Conservation (phyloP, 805 yeast genomes). For the Saccharomycopsis olivae region DNA sequence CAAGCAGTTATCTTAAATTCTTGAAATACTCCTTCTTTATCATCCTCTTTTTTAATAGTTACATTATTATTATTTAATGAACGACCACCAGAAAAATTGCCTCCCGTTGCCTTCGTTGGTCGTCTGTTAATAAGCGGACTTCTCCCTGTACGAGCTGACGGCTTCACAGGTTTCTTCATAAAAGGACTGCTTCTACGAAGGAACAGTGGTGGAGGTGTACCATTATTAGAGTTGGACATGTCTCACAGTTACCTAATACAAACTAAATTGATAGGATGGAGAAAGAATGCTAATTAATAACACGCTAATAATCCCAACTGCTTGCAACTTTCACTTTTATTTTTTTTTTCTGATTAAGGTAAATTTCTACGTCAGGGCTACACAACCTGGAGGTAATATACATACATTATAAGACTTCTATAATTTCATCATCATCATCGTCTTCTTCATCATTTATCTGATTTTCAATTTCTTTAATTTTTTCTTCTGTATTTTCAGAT, state of each 20-base stretch:
- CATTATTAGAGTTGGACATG: not conserved
- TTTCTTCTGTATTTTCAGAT: constrained; percentile 21
- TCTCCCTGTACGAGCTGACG: too few relatives aligned
- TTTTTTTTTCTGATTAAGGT: too few relatives aligned
- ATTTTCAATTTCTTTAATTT: constrained; percentile 2
- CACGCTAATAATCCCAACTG: too few relatives aligned
- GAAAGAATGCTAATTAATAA: too few relatives aligned
- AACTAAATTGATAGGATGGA: too few relatives aligned
- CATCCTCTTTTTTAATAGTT: not conserved
- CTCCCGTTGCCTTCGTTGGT: not conserved
- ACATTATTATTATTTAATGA: not conserved
- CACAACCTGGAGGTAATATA: too few relatives aligned
- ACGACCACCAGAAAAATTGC: not conserved
- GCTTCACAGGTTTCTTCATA: not conserved
- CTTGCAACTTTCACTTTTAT: too few relatives aligned
- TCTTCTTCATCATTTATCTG: constrained; percentile 10
- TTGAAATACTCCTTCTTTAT: not conserved
- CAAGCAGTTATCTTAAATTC: constrained; percentile 59
- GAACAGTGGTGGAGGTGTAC: not conserved
- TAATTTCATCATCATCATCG: constrained; percentile 14
- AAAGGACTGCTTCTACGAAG: not conserved
- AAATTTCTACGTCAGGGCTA: too few relatives aligned
- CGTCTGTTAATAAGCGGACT: not conserved
- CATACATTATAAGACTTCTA: constrained; percentile 12
- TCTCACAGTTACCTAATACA: too few relatives aligned